Evolutionary conservation across 192 early-diverging fungal species (phyloP).

Genomic region (Hyaloraphidium curvatum): DNA sequence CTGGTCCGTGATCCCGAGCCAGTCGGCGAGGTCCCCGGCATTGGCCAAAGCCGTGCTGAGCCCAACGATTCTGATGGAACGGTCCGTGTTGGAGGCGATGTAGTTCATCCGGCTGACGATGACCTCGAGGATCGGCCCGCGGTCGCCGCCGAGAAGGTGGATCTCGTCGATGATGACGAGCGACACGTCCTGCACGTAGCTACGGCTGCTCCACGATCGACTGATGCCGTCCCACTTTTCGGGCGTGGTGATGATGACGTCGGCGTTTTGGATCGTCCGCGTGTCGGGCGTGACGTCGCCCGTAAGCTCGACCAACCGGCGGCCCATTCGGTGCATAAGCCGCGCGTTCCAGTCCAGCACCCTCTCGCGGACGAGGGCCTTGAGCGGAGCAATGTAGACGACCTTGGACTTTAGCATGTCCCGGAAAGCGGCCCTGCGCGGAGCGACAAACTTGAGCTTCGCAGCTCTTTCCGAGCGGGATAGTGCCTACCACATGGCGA

Average conservation of each 20-base stretch:
- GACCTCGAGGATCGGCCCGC: constrained; percentile 91
- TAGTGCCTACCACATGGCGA: constrained; percentile 81
- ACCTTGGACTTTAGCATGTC: constrained; percentile 65
- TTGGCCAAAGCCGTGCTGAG: constrained; percentile 93
- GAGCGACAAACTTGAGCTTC: not conserved
- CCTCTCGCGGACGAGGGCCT: constrained; percentile 90
- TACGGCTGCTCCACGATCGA: constrained; percentile 61
- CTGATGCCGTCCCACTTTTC: constrained; percentile 98
- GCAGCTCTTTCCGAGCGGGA: too few relatives aligned
- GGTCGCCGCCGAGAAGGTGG: constrained; percentile 87
- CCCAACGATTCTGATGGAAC: constrained; percentile 77
- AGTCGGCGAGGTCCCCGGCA: constrained; percentile 85
- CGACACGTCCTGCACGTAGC: constrained; percentile 71
- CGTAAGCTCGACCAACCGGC: constrained; percentile 80
- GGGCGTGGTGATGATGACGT: constrained; percentile 96
- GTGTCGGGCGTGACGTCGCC: constrained; percentile 91
- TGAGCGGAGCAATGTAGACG: constrained; percentile 95
- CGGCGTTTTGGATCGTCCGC: constrained; percentile 60
- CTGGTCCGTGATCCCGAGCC: constrained; percentile 71
- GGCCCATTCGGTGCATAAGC: constrained; percentile 47
- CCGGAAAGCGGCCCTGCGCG: constrained; percentile 42
- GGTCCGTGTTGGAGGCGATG: constrained; percentile 58
- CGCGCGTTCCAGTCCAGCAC: constrained; percentile 71
- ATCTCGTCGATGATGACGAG: constrained; percentile 97
- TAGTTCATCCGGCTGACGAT: constrained; percentile 98